Evolutionary conservation across 257 asterid genomes (phyloP).

Genomic region (Mitragyna speciosa): DNA sequence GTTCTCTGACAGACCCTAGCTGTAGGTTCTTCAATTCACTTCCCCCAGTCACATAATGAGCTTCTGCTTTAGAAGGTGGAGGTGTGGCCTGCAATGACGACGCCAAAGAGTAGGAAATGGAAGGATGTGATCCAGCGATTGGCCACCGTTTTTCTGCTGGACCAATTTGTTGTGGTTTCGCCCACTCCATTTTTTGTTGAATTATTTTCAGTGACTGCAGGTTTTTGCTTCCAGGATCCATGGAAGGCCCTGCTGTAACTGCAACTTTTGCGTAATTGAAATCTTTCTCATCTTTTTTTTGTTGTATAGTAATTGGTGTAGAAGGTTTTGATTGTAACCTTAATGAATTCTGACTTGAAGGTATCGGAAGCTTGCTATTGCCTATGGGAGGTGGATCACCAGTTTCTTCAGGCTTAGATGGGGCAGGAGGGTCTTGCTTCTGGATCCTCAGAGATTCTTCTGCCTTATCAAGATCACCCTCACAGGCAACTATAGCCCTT

Average conservation of each 20-base stretch:
- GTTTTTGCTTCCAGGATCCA: constrained; percentile 59
- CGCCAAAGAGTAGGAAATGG: constrained; percentile 43
- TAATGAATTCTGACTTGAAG: constrained; percentile 36
- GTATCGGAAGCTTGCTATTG: constrained; percentile 41
- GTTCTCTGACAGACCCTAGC: constrained; percentile 65
- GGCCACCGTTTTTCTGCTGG: constrained; percentile 71
- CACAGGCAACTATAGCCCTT: constrained; percentile 77
- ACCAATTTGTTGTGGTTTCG: constrained; percentile 51
- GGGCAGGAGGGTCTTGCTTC: constrained; percentile 62
- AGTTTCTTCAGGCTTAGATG: constrained; percentile 61
- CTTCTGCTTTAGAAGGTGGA: constrained; percentile 43
- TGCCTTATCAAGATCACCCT: constrained; percentile 88
- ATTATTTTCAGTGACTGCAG: constrained; percentile 52
- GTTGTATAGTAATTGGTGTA: constrained; percentile 44
- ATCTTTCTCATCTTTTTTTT: constrained; percentile 67
- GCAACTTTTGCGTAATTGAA: constrained; percentile 61
- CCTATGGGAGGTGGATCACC: constrained; percentile 53
- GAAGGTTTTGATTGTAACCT: constrained; percentile 40
- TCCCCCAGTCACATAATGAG: constrained; percentile 35
- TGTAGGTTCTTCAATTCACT: constrained; percentile 61
- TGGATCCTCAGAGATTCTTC: constrained; percentile 69
- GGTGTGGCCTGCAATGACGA: constrained; percentile 50
- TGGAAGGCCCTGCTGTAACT: constrained; percentile 38
- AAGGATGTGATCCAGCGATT: constrained; percentile 37
- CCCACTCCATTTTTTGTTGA: constrained; percentile 64